Percentiles rank a stretch among this genome's conserved stretches.
These are phyloP conservation scores for Hyaloscypha variabilis DNA, from an alignment of 495 filamentous ascomycete genomes.

Conservation along the genomic window DNA sequence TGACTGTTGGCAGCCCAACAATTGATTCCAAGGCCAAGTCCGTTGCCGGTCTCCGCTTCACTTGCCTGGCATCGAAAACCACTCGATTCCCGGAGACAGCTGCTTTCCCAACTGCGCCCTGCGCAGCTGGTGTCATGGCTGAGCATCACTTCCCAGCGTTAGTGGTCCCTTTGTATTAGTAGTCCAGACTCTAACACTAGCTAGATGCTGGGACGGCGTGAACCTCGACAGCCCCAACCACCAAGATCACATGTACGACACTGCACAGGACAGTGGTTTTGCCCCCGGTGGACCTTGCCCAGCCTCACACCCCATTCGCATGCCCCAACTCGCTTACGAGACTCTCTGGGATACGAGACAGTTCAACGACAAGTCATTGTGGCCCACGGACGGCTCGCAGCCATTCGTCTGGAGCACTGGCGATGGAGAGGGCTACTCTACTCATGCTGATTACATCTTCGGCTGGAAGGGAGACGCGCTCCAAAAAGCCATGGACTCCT, in stretches of 20 bases:
- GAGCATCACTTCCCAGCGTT: constrained; percentile 77
- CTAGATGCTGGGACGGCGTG: constrained; percentile 80
- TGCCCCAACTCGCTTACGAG: constrained; percentile 63
- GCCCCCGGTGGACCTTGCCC: constrained; percentile 49
- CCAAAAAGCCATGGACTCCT: constrained; percentile 59
- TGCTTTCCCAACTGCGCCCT: constrained; percentile 55
- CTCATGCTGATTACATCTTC: constrained; percentile 76
- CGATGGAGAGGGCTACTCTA: constrained; percentile 55
- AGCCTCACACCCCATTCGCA: constrained; percentile 53
- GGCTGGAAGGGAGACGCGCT: constrained; percentile 71
- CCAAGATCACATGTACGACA: constrained; percentile 50
- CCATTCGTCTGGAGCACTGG: constrained; percentile 49
- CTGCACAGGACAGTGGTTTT: constrained; percentile 36
- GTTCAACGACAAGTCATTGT: constrained; percentile 46
- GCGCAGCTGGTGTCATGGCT: constrained; percentile 64
- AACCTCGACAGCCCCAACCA: constrained; percentile 60
- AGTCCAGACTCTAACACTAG: constrained; percentile 9
- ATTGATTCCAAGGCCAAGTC: constrained; percentile 34
- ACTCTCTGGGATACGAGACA: constrained; percentile 54
- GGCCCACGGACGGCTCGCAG: constrained; percentile 49
- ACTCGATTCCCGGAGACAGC: constrained; percentile 43
- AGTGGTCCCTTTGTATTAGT: constrained; percentile 38
- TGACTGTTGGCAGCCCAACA: constrained; percentile 66
- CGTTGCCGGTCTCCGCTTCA: constrained; percentile 48
- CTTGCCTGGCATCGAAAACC: constrained; percentile 48